Percentiles rank a stretch among this genome's conserved stretches.
phyloP scores from a whole-genome alignment of 371 early-diverging fungal genomes.

The Catenaria anguillulae region DNA sequence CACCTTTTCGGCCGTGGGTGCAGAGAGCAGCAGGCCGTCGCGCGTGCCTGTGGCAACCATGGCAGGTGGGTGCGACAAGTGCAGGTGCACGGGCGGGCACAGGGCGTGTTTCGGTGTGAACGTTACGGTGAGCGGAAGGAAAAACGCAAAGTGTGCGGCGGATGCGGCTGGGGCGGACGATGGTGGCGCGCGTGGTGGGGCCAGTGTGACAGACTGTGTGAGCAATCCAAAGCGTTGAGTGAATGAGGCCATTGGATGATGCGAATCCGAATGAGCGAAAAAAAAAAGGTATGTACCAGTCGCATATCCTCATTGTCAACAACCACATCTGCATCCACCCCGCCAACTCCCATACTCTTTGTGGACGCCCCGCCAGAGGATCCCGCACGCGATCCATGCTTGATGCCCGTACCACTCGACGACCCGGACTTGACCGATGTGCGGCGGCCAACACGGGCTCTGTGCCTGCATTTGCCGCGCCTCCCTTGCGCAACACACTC shows the following conservation, averaged over 20 bases:
- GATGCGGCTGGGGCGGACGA: background rate
- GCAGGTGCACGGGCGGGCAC: background rate
- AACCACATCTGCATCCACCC: too few relatives aligned
- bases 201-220: too few relatives aligned
- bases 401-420: too few relatives aligned
- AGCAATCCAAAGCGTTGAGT: background rate
- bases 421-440: too few relatives aligned
- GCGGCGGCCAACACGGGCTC: too few relatives aligned
- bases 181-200: background rate
- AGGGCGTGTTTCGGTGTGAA: background rate
- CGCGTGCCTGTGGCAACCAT: background rate
- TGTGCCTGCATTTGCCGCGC: too few relatives aligned
- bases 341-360: too few relatives aligned
- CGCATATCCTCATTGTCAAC: background rate
- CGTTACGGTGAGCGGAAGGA: background rate
- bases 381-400: too few relatives aligned
- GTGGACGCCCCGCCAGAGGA: too few relatives aligned
- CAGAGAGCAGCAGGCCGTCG: background rate
- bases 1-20: background rate
- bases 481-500: too few relatives aligned
- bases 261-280: background rate
- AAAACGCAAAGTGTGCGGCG: background rate
- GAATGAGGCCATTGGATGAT: background rate
- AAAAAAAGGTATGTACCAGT: background rate
- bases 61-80: background rate